Conservation (phyloP, 345 rosid species). For the Raphanus raphanistrum region DNA sequence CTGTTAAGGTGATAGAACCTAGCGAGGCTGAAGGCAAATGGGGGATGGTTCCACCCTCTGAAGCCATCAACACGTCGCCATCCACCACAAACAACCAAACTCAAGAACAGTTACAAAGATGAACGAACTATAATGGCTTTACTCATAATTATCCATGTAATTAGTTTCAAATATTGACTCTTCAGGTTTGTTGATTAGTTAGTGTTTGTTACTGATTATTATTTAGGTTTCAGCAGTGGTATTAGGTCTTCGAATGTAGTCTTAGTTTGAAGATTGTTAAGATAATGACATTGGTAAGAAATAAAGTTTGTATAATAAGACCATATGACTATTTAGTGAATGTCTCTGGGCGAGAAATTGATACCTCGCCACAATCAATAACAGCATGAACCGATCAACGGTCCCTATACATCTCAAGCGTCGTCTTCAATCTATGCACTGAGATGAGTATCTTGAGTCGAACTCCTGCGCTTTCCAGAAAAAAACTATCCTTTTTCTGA, state of each 20-base stretch:
- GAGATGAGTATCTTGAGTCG: too few species aligned
- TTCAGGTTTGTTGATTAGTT: background rate
- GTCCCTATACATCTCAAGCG: too few species aligned
- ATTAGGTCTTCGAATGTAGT: background rate
- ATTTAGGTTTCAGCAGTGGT: background rate
- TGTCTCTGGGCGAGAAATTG: too few species aligned
- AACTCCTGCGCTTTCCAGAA: too few species aligned
- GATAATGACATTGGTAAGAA: background rate
- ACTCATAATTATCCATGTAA: background rate
- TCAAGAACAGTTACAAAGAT: slow-evolving; percentile 68
- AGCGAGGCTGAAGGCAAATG: slow-evolving; percentile 68
- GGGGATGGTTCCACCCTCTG: slow-evolving; percentile 61
- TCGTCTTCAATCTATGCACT: too few species aligned
- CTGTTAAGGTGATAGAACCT: slow-evolving; percentile 77
- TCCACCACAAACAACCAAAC: slow-evolving; percentile 82
- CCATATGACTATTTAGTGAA: too few species aligned
- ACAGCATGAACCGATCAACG: too few species aligned
- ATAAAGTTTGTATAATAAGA: background rate
- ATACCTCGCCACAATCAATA: too few species aligned
- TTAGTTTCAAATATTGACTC: background rate
- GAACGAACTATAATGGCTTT: slow-evolving; percentile 26
- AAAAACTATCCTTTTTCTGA: too few species aligned
- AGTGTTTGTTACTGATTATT: background rate
- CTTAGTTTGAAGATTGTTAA: background rate
- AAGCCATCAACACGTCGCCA: slow-evolving; percentile 57